Evolutionary conservation across 78 protist genomes (phyloP).

Genomic region (Dictyostelium intermedium): DNA sequence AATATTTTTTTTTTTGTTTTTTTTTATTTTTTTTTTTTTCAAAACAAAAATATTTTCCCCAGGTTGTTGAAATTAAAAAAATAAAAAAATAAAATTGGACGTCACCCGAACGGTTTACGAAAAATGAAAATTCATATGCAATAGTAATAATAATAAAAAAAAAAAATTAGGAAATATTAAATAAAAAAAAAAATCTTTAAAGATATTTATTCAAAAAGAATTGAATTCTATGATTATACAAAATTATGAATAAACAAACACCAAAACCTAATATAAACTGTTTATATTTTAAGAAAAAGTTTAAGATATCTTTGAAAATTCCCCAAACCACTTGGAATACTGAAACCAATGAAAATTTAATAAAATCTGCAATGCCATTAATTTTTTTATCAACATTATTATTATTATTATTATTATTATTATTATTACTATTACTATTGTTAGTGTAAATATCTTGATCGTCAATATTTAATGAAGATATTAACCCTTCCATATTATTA

Average conservation of each 20-base stretch:
- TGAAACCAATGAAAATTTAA: not conserved
- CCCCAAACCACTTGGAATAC: not conserved
- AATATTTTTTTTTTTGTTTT: too few relatives aligned
- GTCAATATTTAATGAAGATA: conserved; percentile 3
- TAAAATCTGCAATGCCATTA: not conserved
- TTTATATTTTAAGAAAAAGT: not conserved
- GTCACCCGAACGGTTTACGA: too few relatives aligned
- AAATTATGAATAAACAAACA: not conserved
- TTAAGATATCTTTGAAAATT: not conserved
- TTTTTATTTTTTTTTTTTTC: too few relatives aligned
- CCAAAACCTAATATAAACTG: not conserved
- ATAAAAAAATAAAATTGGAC: too few relatives aligned
- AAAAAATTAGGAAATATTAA: too few relatives aligned
- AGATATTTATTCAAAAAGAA: not conserved
- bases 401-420: not conserved
- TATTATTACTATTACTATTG: too few relatives aligned
- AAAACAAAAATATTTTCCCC: too few relatives aligned
- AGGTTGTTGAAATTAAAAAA: too few relatives aligned
- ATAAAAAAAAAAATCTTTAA: not conserved
- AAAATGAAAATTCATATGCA: too few relatives aligned
- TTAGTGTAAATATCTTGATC: not conserved
- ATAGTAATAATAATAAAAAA: too few relatives aligned
- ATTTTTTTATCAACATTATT: not conserved
- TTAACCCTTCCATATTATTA: not conserved
- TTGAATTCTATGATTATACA: conserved; percentile 1